Evolutionary conservation across 2,329 filamentous ascomycete genomes (phyloP), one percentile per base, ranked within the genome.

Genomic region (Aspergillus niger): DNA sequence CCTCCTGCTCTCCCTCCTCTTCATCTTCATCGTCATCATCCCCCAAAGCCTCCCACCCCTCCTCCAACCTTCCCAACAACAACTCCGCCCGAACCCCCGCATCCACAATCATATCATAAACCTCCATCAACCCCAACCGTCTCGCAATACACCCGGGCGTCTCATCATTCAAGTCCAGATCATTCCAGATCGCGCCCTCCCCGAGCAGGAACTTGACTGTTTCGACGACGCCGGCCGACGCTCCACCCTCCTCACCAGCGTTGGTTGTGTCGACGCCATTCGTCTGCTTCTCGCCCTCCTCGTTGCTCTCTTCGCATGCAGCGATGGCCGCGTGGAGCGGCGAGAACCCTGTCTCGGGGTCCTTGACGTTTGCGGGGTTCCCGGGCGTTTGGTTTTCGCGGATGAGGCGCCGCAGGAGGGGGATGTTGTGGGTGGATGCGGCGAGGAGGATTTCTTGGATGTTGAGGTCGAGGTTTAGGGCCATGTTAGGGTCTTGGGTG

Each of bases 161-260:
- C 81, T 98, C 94, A 69, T 92, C 85, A 68, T 91, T 89, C 66
- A 82, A 79, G 75, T 98, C 92, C 58, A 98, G 81, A 74, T 97
- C 93, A 79, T 99, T 99, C 95, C 95, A 99, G 68, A 98, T 97
- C 10, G 92, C 95, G 32, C 95, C 95, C 67, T 90, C 89, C 70
- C 93, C 85, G 62, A 98, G 87, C 7, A 98, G 83, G 71, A 95
- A 85, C 67, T 86, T 85, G 4, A 97, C 80, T 0, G 89, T 89
- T 55, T 87, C 85, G 58, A 84, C 24, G 15, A n/a, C 83, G 2
- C 88, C 84, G 26, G 50, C 88, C 84, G 32, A 90, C 72, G 20
- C 68, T 55, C 11, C 70, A 68, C 13, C 69, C 55, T 15, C 57
- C 20, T 20, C 20, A 20, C 20, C 20, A 20, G 20, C 20, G 2